phyloP scores from a whole-genome alignment of 345 rosid species.

The Lagerstroemia speciosa region DNA sequence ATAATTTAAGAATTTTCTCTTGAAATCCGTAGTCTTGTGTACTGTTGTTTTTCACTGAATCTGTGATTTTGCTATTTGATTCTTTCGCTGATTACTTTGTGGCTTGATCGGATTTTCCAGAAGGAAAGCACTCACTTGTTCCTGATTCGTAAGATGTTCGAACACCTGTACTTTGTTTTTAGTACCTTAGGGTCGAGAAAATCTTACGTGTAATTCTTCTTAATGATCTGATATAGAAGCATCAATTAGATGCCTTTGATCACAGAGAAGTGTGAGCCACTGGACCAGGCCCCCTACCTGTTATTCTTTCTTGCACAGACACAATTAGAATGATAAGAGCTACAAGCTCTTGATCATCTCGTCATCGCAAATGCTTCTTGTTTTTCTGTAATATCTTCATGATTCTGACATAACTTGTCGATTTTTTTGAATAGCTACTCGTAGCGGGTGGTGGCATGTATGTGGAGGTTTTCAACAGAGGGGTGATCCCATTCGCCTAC shows the following conservation, averaged over 20 bases:
- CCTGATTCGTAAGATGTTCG: too few relatives aligned
- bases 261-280: neutral
- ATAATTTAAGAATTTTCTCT: too few relatives aligned
- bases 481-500: conserved; percentile 83
- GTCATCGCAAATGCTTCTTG: neutral
- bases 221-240: neutral
- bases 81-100: neutral
- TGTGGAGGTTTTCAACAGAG: conserved; percentile 90
- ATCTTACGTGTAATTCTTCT: neutral
- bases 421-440: conserved; percentile 46
- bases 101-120: neutral
- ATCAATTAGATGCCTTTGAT: neutral
- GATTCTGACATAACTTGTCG: conserved; percentile 1
- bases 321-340: too few relatives aligned
- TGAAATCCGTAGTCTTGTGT: neutral
- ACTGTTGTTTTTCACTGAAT: neutral
- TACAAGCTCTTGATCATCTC: neutral
- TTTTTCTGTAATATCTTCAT: neutral
- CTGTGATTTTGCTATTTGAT: too few relatives aligned
- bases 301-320: too few relatives aligned
- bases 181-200: neutral
- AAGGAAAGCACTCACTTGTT: neutral
- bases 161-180: neutral
- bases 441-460: conserved; percentile 99
- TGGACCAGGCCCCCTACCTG: too few relatives aligned